Percentiles rank a stretch among this genome's conserved stretches.
Conservation (phyloP, 345 rosid species). For the Ricinus communis region DNA sequence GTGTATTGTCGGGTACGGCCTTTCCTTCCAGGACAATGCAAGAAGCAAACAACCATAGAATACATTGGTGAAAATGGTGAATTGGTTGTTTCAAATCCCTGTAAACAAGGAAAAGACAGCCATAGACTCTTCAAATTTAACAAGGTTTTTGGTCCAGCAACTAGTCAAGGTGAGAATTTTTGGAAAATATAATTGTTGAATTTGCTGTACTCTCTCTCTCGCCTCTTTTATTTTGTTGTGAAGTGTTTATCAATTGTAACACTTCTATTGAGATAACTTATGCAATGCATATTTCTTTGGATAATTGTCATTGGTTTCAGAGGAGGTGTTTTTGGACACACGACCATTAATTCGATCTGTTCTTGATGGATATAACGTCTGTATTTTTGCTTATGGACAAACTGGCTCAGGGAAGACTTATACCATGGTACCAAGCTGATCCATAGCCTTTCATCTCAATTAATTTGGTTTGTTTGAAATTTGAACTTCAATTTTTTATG, state of each 20-base stretch:
- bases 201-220: not conserved
- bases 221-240: too few species aligned
- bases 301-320: constrained; percentile 34
- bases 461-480: constrained; percentile 12
- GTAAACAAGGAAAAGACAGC: constrained; percentile 73
- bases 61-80: constrained; percentile 90
- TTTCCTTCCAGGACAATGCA: constrained; percentile 79
- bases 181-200: not conserved
- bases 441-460: constrained; percentile 11
- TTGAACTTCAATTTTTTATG: constrained; percentile 13
- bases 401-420: constrained; percentile 99
- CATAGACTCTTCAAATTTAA: constrained; percentile 83
- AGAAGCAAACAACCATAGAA: constrained; percentile 70
- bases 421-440: constrained; percentile 64
- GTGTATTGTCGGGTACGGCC: constrained; percentile 96
- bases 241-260: too few species aligned
- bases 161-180: constrained; percentile 69
- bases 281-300: not conserved
- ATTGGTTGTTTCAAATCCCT: constrained; percentile 79
- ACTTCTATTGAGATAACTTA: not conserved
- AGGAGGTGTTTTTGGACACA: constrained; percentile 90
- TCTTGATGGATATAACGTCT: constrained; percentile 93
- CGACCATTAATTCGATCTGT: constrained; percentile 90
- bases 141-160: constrained; percentile 77
- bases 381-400: constrained; percentile 99